A percentile compares a stretch with the other conserved stretches of the same genome.
Evolutionary conservation across 768 basidiomycete genomes (phyloP).

Genomic region (Collybia sp.): DNA sequence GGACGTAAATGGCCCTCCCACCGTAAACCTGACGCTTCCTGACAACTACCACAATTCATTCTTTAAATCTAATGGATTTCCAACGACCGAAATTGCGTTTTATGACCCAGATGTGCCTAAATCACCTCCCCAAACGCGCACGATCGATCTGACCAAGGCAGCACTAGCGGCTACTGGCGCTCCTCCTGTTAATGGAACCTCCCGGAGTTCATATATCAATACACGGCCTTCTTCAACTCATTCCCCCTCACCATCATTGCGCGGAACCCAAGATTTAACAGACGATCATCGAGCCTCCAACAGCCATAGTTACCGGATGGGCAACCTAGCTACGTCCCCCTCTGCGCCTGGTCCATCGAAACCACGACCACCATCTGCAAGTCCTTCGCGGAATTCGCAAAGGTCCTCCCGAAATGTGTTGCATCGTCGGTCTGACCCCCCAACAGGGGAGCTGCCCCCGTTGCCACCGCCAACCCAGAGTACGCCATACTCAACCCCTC

Average conservation of each 20-base stretch:
- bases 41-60: conserved; percentile 21
- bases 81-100: conserved; percentile 26
- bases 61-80: conserved; percentile 17
- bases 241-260: conserved; percentile 23
- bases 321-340: conserved; percentile 26
- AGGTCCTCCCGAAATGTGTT: conserved; percentile 26
- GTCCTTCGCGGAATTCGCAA: conserved; percentile 22
- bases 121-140: not conserved
- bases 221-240: conserved; percentile 24
- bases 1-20: conserved; percentile 23
- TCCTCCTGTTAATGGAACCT: conserved; percentile 8
- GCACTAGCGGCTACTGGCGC: not conserved
- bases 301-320: conserved; percentile 23
- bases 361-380: conserved; percentile 19
- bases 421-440: conserved; percentile 16
- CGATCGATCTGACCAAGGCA: not conserved
- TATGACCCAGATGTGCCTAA: conserved; percentile 13
- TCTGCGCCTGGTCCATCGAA: conserved; percentile 17
- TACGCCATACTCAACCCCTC: conserved; percentile 5
- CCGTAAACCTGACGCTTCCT: conserved; percentile 26
- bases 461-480: conserved; percentile 19
- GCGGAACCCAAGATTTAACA: conserved; percentile 24
- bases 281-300: conserved; percentile 26
- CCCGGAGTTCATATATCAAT: conserved; percentile 19
- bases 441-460: conserved; percentile 19